Conservation (phyloP, 306 rosid species). For the Styphnolobium japonicum region DNA sequence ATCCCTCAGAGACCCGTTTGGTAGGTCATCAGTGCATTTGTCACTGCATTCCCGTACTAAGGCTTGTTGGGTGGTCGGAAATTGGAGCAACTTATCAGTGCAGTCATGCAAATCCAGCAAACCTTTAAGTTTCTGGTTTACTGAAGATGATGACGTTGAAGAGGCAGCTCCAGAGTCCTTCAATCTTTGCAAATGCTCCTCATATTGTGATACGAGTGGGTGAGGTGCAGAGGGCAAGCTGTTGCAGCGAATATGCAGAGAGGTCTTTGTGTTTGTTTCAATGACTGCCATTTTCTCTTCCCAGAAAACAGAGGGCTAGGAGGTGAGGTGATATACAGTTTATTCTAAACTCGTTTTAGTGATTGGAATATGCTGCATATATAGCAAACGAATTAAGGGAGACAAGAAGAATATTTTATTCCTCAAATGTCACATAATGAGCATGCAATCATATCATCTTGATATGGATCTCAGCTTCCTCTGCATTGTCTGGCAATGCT, state of each 20-base stretch:
- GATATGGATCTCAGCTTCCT: conserved; percentile 14
- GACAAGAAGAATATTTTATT: background rate
- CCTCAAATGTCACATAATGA: background rate
- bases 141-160: background rate
- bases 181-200: conserved; percentile 21
- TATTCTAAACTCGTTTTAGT: background rate
- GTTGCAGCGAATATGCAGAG: conserved; percentile 22
- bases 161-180: background rate
- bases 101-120: conserved; percentile 21
- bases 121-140: conserved; percentile 8
- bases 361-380: conserved; percentile 7
- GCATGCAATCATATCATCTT: background rate
- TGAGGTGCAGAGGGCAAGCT: conserved; percentile 30
- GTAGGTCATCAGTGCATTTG: background rate
- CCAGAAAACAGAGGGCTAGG: background rate
- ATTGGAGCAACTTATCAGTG: conserved; percentile 17
- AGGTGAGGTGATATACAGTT: background rate
- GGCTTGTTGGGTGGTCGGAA: conserved; percentile 10
- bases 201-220: background rate
- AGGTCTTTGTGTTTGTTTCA: background rate
- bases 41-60: background rate
- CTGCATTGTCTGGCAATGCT: conserved; percentile 20
- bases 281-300: conserved; percentile 18
- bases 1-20: conserved; percentile 22
- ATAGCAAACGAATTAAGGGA: background rate